Percentiles rank a stretch among this genome's conserved stretches.
phyloP scores from a whole-genome alignment of 2,329 filamentous ascomycete genomes.

The Pyrenophora teres region DNA sequence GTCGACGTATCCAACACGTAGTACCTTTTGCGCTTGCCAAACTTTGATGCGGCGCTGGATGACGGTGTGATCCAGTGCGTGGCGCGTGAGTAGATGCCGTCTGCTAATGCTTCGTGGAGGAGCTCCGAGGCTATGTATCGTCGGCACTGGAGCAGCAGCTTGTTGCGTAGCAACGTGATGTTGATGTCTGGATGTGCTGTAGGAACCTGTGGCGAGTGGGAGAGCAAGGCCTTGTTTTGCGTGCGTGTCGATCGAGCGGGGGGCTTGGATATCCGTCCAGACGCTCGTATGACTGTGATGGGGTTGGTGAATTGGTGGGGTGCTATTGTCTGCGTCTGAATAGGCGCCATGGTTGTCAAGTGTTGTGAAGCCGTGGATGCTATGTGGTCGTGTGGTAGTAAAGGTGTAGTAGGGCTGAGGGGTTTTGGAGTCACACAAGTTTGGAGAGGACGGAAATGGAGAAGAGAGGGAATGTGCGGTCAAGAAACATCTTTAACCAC shows the following conservation, averaged over 20 bases:
- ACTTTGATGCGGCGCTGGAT: slow-evolving; percentile 18
- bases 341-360: slow-evolving; percentile 24
- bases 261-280: slow-evolving; percentile 26
- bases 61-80: slow-evolving; percentile 32
- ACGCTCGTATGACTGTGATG: slow-evolving; percentile 24
- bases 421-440: neutral
- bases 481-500: slow-evolving; percentile 29
- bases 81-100: slow-evolving; percentile 31
- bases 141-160: slow-evolving; percentile 32
- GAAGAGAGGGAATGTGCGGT: slow-evolving; percentile 25
- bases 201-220: slow-evolving; percentile 30
- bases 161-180: slow-evolving; percentile 33
- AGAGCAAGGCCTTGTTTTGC: slow-evolving; percentile 23
- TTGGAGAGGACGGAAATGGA: slow-evolving; percentile 3
- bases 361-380: neutral
- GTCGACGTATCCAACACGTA: slow-evolving; percentile 28
- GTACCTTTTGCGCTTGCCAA: slow-evolving; percentile 30
- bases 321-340: slow-evolving; percentile 34
- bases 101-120: slow-evolving; percentile 27
- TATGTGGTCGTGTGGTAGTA: neutral
- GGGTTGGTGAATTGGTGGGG: slow-evolving; percentile 27
- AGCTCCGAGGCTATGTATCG: slow-evolving; percentile 23
- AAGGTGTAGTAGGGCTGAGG: neutral
- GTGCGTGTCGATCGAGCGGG: slow-evolving; percentile 27
- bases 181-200: slow-evolving; percentile 33